Evolutionary conservation across 2,329 filamentous ascomycete species (phyloP), one percentile per base, ranked within the genome.

Genomic region (Orbilia ellipsospora): DNA sequence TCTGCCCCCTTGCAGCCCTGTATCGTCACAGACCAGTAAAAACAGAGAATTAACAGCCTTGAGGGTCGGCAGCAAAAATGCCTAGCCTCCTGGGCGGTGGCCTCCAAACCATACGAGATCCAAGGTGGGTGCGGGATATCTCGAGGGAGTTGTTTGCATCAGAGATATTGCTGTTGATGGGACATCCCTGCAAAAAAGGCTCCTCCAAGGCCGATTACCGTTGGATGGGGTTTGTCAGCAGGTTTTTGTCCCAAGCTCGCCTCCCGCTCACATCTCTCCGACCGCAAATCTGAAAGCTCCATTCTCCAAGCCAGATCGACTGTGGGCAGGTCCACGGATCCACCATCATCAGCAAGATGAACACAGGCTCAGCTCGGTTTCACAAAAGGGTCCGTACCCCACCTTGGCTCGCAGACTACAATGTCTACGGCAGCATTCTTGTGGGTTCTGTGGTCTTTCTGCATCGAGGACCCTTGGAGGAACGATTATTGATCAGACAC

Each of bases 401-500:
- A 70, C 66, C 66, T 54, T 44, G 36, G 31, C 31, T 36, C 31
- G 31, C 31, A 10, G 10, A 36, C 31, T 36, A 36, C 31, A 57
- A n/a, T 18, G 18, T 44, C 31, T 50, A 70, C 51, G 4, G 26
- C 40, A 13, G 40, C 18, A 70, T 57, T 56, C 54, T 63, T 56
- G 57, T 42, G 56, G 65, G 40, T 45, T 61, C 62, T 48, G 62
- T 45, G 36, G 45, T 36, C 16, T 61, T 59, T 31, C 42, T 62
- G 63, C 61, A 67, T 54, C 62, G 62, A 12, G 16, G 70, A 50
- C 62, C 56, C 62, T 45, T 52, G 54, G 31, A 42, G 26, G 23
- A 50, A 36, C 23, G 72, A 75, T 75, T 65, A 75, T 75, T 69
- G 64, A 75, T 69, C 72, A 74, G 54, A 59, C 20, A 67, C 60